Base-by-base conservation (phyloP, 192 early-diverging fungal genomes). In the Diversispora eburnea region DNA sequence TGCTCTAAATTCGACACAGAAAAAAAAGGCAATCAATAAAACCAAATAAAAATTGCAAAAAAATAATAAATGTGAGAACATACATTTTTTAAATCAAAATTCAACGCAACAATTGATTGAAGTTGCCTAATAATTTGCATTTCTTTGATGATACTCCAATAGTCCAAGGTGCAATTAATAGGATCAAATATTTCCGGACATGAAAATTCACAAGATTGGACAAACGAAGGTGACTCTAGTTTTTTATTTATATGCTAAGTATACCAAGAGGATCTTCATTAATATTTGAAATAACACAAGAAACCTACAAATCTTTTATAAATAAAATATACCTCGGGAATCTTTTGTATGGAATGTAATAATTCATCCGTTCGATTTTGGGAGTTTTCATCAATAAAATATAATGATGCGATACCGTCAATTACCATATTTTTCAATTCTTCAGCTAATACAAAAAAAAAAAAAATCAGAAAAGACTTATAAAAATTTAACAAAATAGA, bases 391-490 rank as follows among this genome's bases (percentile, higher is more conserved):
- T 91, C 84, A 8, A 92, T 79, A 70, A 85, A 87, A 67, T 91
- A 92, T 15, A 92, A 66, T 0, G 91, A 90, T 13, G 89, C 83
- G 47, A 88, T 80, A 6, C 85, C 90, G 65, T 92, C 91, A 9
- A 90, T 74, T 22, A 92, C 67, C 8, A 85, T 85, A n/a, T 78
- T 75, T 80, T 89, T 91, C 42, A 88, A 75, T 43, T 89, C 87
- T 1, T 75, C 10, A 70, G 13, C 52, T 52, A 41, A 7, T 77
- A 39, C 15, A 70, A 75, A 61, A 69, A 47, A 63, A 63, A 55
- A 61, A 72, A 52, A 68, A 61, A 43, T 52, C 48, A 19, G 60
- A 17, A 60, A 67, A 65, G n/a, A 42, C 22, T 42, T 4, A 49
- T 19, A 25, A 25, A 47, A 6, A 49, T 52, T 20, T 22, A 51